Conservation (phyloP, 192 early-diverging fungal genomes). For the Neocallimastix lanati region DNA sequence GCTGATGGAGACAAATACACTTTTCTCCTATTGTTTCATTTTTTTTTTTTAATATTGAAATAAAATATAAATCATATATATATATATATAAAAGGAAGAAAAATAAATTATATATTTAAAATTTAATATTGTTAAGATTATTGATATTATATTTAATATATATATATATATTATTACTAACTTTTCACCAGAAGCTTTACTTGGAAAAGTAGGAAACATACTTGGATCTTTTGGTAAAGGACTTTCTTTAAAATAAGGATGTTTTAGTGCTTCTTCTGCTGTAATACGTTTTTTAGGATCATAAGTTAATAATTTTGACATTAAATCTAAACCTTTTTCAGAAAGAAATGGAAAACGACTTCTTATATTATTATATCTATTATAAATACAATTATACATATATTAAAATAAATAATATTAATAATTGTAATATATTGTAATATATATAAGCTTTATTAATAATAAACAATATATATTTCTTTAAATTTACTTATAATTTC, state of each 20-base stretch:
- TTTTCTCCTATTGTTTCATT: background rate
- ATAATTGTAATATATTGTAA: too few species aligned
- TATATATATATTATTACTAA: background rate
- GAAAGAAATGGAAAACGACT: conserved; percentile 36
- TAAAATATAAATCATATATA: too few species aligned
- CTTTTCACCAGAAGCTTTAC: background rate
- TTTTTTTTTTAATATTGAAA: too few species aligned
- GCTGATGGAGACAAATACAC: background rate
- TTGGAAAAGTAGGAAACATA: conserved; percentile 58
- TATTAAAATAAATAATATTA: too few species aligned
- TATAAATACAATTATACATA: too few species aligned
- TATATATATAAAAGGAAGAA: too few species aligned
- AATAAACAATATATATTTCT: too few species aligned
- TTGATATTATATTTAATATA: too few species aligned
- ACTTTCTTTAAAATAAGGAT: conserved; percentile 81
- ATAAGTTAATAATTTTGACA: conserved; percentile 53
- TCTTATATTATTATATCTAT: conserved; percentile 21
- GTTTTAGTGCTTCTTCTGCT: conserved; percentile 71
- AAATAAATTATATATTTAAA: too few species aligned
- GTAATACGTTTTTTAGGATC: conserved; percentile 77
- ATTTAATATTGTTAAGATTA: too few species aligned
- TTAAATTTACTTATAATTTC: conserved; percentile 31
- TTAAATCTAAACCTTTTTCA: conserved; percentile 58
- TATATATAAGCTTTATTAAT: too few species aligned
- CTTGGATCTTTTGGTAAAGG: conserved; percentile 78